Base-by-base conservation (phyloP, 257 asterid genomes). In the Nicotiana obtusifolia region DNA sequence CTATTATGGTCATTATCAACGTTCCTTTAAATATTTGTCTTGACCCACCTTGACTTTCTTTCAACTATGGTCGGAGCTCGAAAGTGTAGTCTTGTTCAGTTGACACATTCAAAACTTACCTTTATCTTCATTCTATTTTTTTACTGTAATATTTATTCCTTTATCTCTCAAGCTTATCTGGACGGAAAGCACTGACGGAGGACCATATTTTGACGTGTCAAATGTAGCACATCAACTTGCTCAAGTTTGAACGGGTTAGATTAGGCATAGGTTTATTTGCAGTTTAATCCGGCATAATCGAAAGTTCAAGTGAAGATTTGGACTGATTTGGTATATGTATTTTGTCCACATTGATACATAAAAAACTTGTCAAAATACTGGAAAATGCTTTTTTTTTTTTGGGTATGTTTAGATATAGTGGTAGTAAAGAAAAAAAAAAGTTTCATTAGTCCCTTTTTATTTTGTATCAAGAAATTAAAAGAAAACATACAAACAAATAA, bases 21-120 rank as follows among this genome's bases (percentile, higher is more conserved):
- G n/a, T 49, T 15, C 16, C 26, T 75, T 49, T 47, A 9, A 41
- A 2, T 8, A 8, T 75, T 75, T 26, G 41, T 49, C 15, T 75
- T 75, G 79, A 49, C 62, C 79, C 79, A 75, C 62, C 22, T 24
- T 75, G 52, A 59, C 61, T 75, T 75, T 75, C 62, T 49, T 47
- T 75, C 44, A 75, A 75, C 80, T 24, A 4, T 75, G 80, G 80
- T 75, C 62, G 80, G 80, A 75, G 52, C 44, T 75, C 44, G 37
- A 75, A 75, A 75, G 62, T 49, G 62, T 49, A 49, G 80, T 75
- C 44, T 26, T 49, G 2, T 75, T 49, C 24, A 26, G 6, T 75
- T 7, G 26, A 75, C 80, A 75, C 26, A 24, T 75, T 49, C 62
- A 24, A 47, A 14, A 16, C 22, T 5, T 5, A 33, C 30, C 76